These are phyloP conservation scores for Globisporangium solare DNA, from an alignment of 352 stramenopile species.

Conservation along the genomic window DNA sequence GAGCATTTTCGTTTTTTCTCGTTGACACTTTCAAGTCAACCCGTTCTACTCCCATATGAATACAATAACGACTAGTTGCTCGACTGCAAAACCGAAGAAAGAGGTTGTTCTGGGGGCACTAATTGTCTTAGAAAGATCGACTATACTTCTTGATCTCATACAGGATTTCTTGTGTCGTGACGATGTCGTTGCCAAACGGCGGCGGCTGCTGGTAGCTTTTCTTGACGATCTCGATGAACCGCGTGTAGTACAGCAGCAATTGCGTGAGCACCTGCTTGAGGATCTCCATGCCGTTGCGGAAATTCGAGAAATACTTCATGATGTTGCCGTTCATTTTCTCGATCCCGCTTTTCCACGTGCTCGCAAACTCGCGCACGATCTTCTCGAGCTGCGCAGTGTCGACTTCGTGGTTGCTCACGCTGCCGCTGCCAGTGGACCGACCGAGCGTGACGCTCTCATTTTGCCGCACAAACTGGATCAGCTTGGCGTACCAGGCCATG, in stretches of 20 bases:
- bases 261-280: slow-evolving; percentile 98
- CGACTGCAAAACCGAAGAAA: too few species aligned
- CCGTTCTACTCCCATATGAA: too few species aligned
- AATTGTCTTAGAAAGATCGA: slow-evolving; percentile 74
- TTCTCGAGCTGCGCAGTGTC: slow-evolving; percentile 90
- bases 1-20: too few species aligned
- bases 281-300: slow-evolving; percentile 98
- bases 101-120: too few species aligned
- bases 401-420: slow-evolving; percentile 36
- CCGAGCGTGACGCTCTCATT: slow-evolving; percentile 84
- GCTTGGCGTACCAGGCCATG: slow-evolving; percentile 89
- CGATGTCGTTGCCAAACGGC: slow-evolving; percentile 92
- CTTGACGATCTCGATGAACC: slow-evolving; percentile 97
- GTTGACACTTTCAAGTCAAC: too few species aligned
- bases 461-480: slow-evolving; percentile 98
- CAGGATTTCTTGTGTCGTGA: slow-evolving; percentile 95
- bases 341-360: slow-evolving; percentile 94
- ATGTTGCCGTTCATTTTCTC: slow-evolving; percentile 98
- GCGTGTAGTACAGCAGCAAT: slow-evolving; percentile 97
- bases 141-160: slow-evolving; percentile 98
- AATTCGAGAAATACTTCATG: slow-evolving; percentile 97
- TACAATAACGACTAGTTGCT: too few species aligned
- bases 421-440: slow-evolving; percentile 1
- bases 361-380: slow-evolving; percentile 95
- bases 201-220: slow-evolving; percentile 80